Evolutionary conservation across 371 early-diverging fungal species (phyloP), one percentile per base, ranked within the genome.

Genomic region (Mortierella polycephala): DNA sequence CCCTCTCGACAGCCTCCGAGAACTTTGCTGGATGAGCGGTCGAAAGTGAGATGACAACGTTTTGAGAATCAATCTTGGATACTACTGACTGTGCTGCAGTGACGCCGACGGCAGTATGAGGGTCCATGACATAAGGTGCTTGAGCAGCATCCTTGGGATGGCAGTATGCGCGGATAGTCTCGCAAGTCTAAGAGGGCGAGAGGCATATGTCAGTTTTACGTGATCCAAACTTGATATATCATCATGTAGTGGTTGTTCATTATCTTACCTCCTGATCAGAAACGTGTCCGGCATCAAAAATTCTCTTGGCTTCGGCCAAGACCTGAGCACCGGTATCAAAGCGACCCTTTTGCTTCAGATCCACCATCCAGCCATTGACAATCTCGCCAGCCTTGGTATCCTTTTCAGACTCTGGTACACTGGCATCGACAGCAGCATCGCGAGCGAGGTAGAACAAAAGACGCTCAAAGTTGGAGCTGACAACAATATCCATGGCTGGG

Each of bases 11-110:
- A 13, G 98, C 95, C 42, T 94, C 96, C 5, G 95, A 89, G 83
- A 98, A 98, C 83, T 98, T 98, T 56, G 97, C 97, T 37, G 99
- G 99, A 58, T 95, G 96, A 20, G 99, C 99, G 0, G 99, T 98
- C 39, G 96, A 90, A 45, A 98, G 85, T 58, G 93, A 93, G 50
- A 97, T 83, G 57, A 91, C 84, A 65, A 71, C 56, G 18, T 63
- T 73, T 2, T 59, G 63, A 52, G 68, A 59, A 39, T 81, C 57
- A 7, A 65, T 63, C 61, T 71, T 67, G 55, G 75, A 61, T 0
- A 62, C 42, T 8, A 71, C 21, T 40, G 84, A 62, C 62, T 96
- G 93, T 10, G 96, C 96, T 12, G 96, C 94, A 20, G 86, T 85
- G 41, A 97, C 94, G 70, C 98, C 99, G 54, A 97, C 96, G 7